These are phyloP conservation scores for Rhodotorula kratochvilovae DNA, from an alignment of 768 basidiomycete genomes.

Conservation along the genomic window DNA sequence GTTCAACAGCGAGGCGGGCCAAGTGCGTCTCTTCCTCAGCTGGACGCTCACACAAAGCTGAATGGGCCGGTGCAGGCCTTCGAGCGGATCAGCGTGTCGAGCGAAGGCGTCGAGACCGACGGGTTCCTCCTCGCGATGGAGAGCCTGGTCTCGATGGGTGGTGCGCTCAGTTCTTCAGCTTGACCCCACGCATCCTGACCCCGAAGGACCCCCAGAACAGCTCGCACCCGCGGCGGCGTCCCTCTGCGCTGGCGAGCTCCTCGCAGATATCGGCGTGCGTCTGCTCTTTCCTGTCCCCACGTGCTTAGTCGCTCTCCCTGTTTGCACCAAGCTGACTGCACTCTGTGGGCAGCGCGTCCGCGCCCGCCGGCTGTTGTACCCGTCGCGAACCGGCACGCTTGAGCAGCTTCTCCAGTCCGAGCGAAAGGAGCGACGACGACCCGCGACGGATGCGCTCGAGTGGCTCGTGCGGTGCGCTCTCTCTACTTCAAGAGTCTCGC, in stretches of 20 bases:
- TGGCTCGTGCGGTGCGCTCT: constrained; percentile 11
- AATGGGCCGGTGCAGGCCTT: neutral
- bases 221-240: neutral
- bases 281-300: neutral
- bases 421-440: neutral
- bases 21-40: neutral
- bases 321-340: no score
- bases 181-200: no score
- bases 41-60: fast-evolving
- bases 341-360: constrained; percentile 3
- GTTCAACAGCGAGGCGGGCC: neutral
- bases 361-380: neutral
- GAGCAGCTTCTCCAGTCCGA: constrained; percentile 8
- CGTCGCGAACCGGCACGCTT: neutral
- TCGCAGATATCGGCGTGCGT: constrained; percentile 3
- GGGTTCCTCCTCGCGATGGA: neutral
- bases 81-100: neutral
- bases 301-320: neutral
- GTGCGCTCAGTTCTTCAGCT: neutral
- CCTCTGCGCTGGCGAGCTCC: neutral
- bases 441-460: neutral
- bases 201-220: neutral
- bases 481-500: neutral
- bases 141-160: neutral
- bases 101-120: neutral